Evolutionary conservation across 2,329 filamentous ascomycete species (phyloP).

Genomic region (Pestalotiopsis sp.): DNA sequence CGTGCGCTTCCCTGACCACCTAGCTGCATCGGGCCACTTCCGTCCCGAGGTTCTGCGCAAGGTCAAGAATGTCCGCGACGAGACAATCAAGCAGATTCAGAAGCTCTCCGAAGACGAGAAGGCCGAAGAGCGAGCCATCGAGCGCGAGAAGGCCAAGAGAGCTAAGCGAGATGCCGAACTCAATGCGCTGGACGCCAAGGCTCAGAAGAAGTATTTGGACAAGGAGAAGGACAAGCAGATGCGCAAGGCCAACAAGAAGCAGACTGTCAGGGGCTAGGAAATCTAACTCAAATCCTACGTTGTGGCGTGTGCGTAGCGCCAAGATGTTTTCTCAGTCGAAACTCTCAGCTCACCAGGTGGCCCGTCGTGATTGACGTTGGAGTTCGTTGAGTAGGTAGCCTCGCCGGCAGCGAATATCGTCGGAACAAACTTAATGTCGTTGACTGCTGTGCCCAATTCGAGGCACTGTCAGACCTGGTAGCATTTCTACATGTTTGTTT

Average conservation of each 20-base stretch:
- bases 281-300: background rate
- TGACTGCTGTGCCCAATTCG: too few relatives aligned
- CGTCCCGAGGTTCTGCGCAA: constrained; percentile 87
- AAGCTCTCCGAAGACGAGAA: constrained; percentile 78
- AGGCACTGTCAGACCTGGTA: too few relatives aligned
- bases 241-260: constrained; percentile 55
- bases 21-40: constrained; percentile 79
- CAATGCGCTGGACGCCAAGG: constrained; percentile 74
- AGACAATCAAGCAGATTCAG: constrained; percentile 75
- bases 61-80: constrained; percentile 77
- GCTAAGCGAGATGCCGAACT: constrained; percentile 85
- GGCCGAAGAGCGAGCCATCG: constrained; percentile 72
- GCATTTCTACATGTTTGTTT: background rate
- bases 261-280: constrained; percentile 49
- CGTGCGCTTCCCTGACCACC: constrained; percentile 78
- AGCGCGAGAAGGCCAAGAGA: constrained; percentile 79
- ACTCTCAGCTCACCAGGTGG: background rate
- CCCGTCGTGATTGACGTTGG: too few relatives aligned
- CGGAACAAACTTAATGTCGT: too few relatives aligned
- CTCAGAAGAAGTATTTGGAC: constrained; percentile 83
- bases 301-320: background rate
- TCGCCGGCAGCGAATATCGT: too few relatives aligned
- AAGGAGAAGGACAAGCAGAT: constrained; percentile 76
- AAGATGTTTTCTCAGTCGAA: background rate
- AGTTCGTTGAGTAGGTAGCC: too few relatives aligned